Evolutionary conservation across 306 rosid genomes (phyloP).

Genomic region (Quercus suber): DNA sequence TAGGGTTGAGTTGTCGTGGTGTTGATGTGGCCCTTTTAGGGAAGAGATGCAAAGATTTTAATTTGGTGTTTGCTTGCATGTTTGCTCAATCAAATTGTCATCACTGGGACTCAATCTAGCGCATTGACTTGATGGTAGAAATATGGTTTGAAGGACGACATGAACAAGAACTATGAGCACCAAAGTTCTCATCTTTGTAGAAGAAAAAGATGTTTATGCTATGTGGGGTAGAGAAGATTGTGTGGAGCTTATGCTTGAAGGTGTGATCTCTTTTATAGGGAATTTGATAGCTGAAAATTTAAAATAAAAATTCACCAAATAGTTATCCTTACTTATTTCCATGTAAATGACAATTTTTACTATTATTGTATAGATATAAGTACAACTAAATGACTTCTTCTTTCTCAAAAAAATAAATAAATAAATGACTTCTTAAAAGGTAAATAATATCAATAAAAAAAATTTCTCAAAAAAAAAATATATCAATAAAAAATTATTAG

Average conservation of each 20-base stretch:
- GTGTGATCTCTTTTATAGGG: background rate
- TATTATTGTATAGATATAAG: too few relatives aligned
- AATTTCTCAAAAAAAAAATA: too few relatives aligned
- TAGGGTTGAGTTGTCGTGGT: slow-evolving; percentile 17
- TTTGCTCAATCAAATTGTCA: slow-evolving; percentile 24
- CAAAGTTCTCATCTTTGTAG: background rate
- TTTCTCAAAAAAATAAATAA: too few relatives aligned
- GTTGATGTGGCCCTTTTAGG: slow-evolving; percentile 23
- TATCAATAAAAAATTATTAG: too few relatives aligned
- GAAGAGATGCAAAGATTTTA: slow-evolving; percentile 21
- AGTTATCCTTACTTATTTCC: too few relatives aligned
- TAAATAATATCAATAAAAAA: too few relatives aligned
- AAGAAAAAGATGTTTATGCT: background rate
- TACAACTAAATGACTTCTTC: too few relatives aligned
- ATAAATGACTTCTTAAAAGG: too few relatives aligned
- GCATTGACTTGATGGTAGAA: slow-evolving; percentile 11
- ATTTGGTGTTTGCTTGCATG: slow-evolving; percentile 49
- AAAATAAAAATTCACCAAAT: too few relatives aligned
- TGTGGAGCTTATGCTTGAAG: background rate
- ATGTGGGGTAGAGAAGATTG: background rate
- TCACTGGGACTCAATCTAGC: background rate
- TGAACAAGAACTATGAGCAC: slow-evolving; percentile 8
- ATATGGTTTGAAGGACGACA: background rate
- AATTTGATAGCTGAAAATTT: too few relatives aligned
- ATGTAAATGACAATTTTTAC: too few relatives aligned